These are phyloP conservation scores for Stylonectria norvegica DNA, from an alignment of 2,329 filamentous ascomycete genomes.

Conservation along the genomic window DNA sequence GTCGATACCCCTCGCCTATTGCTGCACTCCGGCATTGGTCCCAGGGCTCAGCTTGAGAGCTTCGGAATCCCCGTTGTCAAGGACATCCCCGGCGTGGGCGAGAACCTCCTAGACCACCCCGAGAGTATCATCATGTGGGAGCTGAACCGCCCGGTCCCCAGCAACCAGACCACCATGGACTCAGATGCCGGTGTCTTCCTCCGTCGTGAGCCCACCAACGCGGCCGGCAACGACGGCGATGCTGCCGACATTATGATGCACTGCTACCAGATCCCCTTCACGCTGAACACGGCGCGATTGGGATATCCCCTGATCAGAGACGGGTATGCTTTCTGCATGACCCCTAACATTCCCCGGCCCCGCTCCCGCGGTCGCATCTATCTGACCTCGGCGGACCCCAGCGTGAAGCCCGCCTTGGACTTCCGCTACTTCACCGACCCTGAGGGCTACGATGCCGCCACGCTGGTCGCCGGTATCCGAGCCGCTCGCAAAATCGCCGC, in stretches of 20 bases:
- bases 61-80: slow-evolving; percentile 54
- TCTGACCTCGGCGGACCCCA: slow-evolving; percentile 71
- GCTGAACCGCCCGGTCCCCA: slow-evolving; percentile 70
- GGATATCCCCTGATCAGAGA: slow-evolving; percentile 63
- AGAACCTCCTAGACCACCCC: slow-evolving; percentile 60
- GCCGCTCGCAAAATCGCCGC: slow-evolving; percentile 74
- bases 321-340: slow-evolving; percentile 88
- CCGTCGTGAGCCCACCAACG: slow-evolving; percentile 69
- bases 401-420: slow-evolving; percentile 76
- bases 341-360: slow-evolving; percentile 82
- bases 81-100: slow-evolving; percentile 57
- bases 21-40: slow-evolving; percentile 56
- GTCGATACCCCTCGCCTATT: slow-evolving; percentile 73
- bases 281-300: slow-evolving; percentile 76
- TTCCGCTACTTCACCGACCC: slow-evolving; percentile 88
- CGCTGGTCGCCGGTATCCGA: slow-evolving; percentile 72
- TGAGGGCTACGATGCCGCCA: slow-evolving; percentile 80
- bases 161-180: slow-evolving; percentile 85
- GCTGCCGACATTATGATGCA: slow-evolving; percentile 93
- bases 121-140: slow-evolving; percentile 68
- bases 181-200: slow-evolving; percentile 87
- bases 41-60: slow-evolving; percentile 49
- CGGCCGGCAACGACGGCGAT: slow-evolving; percentile 64
- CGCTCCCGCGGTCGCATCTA: slow-evolving; percentile 74
- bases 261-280: slow-evolving; percentile 94